These are phyloP conservation scores for Suillus ampliporus DNA, from an alignment of 768 basidiomycete species.

Conservation along the genomic window DNA sequence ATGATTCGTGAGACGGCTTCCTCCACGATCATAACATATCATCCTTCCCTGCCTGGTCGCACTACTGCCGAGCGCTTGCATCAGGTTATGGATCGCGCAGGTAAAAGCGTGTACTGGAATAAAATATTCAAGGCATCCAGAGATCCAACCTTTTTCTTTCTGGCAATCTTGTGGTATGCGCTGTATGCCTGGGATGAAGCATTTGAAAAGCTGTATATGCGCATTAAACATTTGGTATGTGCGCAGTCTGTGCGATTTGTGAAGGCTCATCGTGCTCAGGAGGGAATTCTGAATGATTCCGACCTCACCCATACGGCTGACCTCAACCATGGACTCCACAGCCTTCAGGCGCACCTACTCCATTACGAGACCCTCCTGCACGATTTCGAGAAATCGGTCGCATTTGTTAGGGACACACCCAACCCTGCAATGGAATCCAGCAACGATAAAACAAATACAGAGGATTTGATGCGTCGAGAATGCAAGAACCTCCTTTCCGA, in stretches of 20 bases:
- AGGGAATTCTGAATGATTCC: constrained; percentile 37
- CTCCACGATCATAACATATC: constrained; percentile 43
- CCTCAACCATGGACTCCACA: constrained; percentile 58
- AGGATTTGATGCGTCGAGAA: constrained; percentile 23
- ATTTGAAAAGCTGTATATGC: constrained; percentile 49
- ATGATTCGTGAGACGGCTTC: constrained; percentile 36
- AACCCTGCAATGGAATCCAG: constrained; percentile 46
- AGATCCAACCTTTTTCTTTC: constrained; percentile 56
- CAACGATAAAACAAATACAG: not conserved
- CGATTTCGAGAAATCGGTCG: constrained; percentile 52
- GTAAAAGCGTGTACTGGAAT: constrained; percentile 36
- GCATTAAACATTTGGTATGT: constrained; percentile 53
- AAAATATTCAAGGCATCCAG: constrained; percentile 22
- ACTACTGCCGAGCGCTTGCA: constrained; percentile 35
- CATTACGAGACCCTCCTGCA: constrained; percentile 54
- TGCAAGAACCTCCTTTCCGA: constrained; percentile 41
- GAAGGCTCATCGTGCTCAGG: not conserved
- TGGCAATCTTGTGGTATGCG: constrained; percentile 55
- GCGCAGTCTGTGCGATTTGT: constrained; percentile 19
- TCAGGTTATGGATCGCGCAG: constrained; percentile 37
- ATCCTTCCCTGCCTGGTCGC: constrained; percentile 30
- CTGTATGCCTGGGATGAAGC: constrained; percentile 61
- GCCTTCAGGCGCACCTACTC: constrained; percentile 55
- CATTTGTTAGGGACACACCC: constrained; percentile 49
- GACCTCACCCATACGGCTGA: constrained; percentile 49